Evolutionary conservation across 176 grass and related monocot genomes (phyloP), one percentile per base, ranked within the genome.

Genomic region (Raddia distichophylla): DNA sequence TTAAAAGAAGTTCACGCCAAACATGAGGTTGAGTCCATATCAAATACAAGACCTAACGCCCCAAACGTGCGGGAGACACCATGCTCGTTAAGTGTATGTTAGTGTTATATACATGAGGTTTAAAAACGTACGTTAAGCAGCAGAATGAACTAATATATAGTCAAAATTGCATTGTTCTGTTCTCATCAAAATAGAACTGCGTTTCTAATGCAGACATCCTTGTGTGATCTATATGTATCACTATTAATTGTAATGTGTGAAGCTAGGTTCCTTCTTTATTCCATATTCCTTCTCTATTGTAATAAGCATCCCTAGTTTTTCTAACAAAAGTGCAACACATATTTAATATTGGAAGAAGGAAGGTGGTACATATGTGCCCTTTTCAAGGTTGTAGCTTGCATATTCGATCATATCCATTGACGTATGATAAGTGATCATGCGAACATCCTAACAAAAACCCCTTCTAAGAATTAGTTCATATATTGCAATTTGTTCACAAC

Each of bases 381-480:
- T 67, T 78, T 73, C 50, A 83, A 66, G 50, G 59, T 65, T 83
- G 17, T 64, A 9, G 12, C 20, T 37, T 47, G 55, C 12, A 45
- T 55, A 32, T 17, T 33, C 51, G 64, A 81, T 48, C 73, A 9
- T 60, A 49, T 64, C 14, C 15, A 20, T 58, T 7, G 33, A 50
- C 10, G 46, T 19, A 32, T 46, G 35, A 18, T 42, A 3, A 69
- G n/a, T 57, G 46, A 22, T 66, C 15, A 7, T 40, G 2, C 37
- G 57, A 34, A 73, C 5, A 73, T 57, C n/a, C 15, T 15, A 58
- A 40, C 37, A 40, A 40, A 40, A 40, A 40, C 4, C 37, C 1
- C 37, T 40, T 40, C 37, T 40, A 40, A 2, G 4, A 40, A 40
- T 40, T 40, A 40, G 37, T 33, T 11, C 12, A 49, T 20, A 49